Base-by-base conservation (phyloP, 306 rosid genomes). In the Carpinus viminea region DNA sequence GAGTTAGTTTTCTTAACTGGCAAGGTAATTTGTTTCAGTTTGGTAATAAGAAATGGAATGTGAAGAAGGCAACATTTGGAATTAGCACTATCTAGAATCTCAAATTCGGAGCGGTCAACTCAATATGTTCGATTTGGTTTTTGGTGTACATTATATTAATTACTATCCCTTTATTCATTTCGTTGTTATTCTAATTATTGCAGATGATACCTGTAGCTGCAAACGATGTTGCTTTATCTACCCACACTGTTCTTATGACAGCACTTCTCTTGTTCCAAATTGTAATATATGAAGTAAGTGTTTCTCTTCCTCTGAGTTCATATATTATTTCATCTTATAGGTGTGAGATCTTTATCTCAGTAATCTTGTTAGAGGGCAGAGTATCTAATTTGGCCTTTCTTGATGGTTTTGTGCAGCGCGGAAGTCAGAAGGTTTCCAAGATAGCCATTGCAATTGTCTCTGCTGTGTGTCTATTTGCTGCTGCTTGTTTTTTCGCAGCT, bases 161-260 rank as follows among this genome's bases (percentile, higher is more conserved):
- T 36, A 10, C 7, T 20, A 6, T 2, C 21, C 31, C 12, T 38
- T 36, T 8, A 17, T 21, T 48, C 24, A 15, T 41, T 55, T 38
- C 56, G 48, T 70, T 87, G 74, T 50, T 28, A 17, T 43, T 6
- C 50, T 55, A 38, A 20, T 24, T 43, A 31, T 55, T 82, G 79
- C 82, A 92, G 97, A 92, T 90, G 97, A 87, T 90, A 76, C 97
- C 97, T 31, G 93, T 92, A 1, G 97, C 97, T 50, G 91, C 90
- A 47, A 92, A 90, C 64, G 97, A 92, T 76, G 95, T 92, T 50
- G 92, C 97, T 45, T 87, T 90, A 74, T 90, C 97, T 31, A 70
- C 53, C 47, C 92, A 92, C 55, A 87, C 90, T 65, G 92, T 92
- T 86, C 7, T 90, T 1, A 18, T 87, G 41, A 90, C 91, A 3